Evolutionary conservation across 202 grass and related monocot genomes (phyloP).

Genomic region (Digitaria exilis): DNA sequence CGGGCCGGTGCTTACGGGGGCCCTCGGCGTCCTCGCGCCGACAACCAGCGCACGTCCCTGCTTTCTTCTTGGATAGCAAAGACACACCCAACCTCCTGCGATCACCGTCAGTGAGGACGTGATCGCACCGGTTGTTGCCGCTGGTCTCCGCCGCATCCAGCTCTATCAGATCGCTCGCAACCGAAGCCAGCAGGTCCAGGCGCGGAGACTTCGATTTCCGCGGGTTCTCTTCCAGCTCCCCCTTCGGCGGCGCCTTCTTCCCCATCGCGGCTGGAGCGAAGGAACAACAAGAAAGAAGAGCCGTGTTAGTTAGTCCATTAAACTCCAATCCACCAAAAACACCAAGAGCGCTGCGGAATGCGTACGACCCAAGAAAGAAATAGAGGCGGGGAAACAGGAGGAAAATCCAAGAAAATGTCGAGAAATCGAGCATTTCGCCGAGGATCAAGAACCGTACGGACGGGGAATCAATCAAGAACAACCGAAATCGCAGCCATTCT

Average conservation of each 20-base stretch:
- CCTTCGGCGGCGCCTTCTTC: slow-evolving; percentile 27
- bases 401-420: neutral
- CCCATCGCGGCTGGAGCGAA: slow-evolving; percentile 48
- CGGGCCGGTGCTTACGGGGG: neutral
- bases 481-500: neutral
- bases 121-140: neutral
- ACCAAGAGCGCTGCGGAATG: slow-evolving; percentile 9
- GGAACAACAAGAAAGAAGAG: slow-evolving; percentile 4
- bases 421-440: neutral
- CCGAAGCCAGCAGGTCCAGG: neutral
- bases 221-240: neutral
- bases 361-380: neutral
- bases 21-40: neutral
- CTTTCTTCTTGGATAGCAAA: neutral
- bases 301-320: neutral
- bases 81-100: neutral
- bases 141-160: neutral
- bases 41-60: neutral
- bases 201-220: neutral
- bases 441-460: slow-evolving; percentile 8
- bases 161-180: neutral
- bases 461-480: neutral
- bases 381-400: neutral
- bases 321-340: slow-evolving; percentile 4
- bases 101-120: neutral